phyloP scores from a whole-genome alignment of 2,329 filamentous ascomycete genomes.

The Penicillium psychrosexuale region DNA sequence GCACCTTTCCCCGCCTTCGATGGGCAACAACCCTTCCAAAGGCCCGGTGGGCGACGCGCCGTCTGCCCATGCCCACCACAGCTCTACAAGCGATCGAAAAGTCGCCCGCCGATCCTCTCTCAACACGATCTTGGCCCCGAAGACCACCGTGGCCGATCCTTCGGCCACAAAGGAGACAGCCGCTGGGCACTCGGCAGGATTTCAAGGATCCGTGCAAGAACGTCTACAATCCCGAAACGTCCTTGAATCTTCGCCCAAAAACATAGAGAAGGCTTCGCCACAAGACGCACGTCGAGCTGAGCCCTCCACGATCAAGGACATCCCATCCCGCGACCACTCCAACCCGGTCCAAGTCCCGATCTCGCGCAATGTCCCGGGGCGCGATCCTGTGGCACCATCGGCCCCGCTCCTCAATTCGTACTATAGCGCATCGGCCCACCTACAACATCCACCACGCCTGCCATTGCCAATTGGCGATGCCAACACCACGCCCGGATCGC shows the following conservation, averaged over 20 bases:
- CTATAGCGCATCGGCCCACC: constrained; percentile 41
- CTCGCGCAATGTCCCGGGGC: constrained; percentile 28
- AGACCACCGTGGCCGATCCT: constrained; percentile 43
- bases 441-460: constrained; percentile 70
- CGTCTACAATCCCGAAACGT: constrained; percentile 41
- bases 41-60: constrained; percentile 34
- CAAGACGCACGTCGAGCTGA: constrained; percentile 24
- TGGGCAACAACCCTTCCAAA: constrained; percentile 52
- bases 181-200: constrained; percentile 39
- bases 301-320: constrained; percentile 21
- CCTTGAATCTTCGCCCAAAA: constrained; percentile 30
- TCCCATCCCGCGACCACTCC: constrained; percentile 34
- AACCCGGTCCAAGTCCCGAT: constrained; percentile 41
- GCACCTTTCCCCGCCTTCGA: constrained; percentile 32
- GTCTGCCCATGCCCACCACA: constrained; percentile 26
- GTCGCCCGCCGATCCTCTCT: constrained; percentile 42
- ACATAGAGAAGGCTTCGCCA: constrained; percentile 23
- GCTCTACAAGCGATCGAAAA: constrained; percentile 35
- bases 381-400: constrained; percentile 39
- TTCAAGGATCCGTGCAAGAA: constrained; percentile 39
- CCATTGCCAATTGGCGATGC: constrained; percentile 94
- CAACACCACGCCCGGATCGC: constrained; percentile 81
- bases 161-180: constrained; percentile 45
- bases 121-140: constrained; percentile 38
- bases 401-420: constrained; percentile 50